A percentile compares a stretch with the other conserved stretches of the same genome.
Evolutionary conservation across 139 green algal species (phyloP).

Genomic region (Coelastrella sp.): DNA sequence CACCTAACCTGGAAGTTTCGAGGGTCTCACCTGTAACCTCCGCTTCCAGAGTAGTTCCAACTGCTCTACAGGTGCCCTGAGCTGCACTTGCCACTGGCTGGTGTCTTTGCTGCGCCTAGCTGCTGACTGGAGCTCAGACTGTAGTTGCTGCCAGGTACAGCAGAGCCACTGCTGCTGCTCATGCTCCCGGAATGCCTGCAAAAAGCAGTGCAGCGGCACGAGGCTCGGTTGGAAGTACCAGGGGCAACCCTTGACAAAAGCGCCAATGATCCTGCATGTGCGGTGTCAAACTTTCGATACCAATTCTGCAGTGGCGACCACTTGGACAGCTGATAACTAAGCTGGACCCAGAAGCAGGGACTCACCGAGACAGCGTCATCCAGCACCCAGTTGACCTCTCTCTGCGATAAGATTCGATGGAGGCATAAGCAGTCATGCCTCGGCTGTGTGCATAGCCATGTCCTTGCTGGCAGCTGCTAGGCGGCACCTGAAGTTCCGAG

Average conservation of each 20-base stretch:
- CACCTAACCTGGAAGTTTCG: too few species aligned
- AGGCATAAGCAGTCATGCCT: too few species aligned
- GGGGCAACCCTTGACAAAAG: too few species aligned
- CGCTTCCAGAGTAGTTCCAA: slow-evolving; percentile 59
- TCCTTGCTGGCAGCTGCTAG: not conserved
- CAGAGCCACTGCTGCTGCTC: slow-evolving; percentile 24
- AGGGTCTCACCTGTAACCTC: slow-evolving; percentile 52
- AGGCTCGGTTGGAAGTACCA: too few species aligned
- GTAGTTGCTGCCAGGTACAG: slow-evolving; percentile 60
- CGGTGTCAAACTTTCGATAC: too few species aligned
- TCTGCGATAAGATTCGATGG: slow-evolving; percentile 42
- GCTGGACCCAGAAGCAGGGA: not conserved
- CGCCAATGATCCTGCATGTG: too few species aligned
- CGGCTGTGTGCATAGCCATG: too few species aligned
- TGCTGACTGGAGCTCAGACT: slow-evolving; percentile 44
- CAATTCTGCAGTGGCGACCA: too few species aligned
- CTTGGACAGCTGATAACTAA: too few species aligned
- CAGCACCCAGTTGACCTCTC: slow-evolving; percentile 81
- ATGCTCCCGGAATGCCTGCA: slow-evolving; percentile 20
- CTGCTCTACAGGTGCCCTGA: slow-evolving; percentile 55
- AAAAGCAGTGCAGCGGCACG: not conserved
- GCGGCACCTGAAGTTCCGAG: slow-evolving; percentile 54
- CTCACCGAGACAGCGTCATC: slow-evolving; percentile 72
- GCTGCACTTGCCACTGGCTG: slow-evolving; percentile 53
- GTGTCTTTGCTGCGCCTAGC: not conserved